phyloP scores from a whole-genome alignment of 352 stramenopile genomes.

The Pythium utonaiense region DNA sequence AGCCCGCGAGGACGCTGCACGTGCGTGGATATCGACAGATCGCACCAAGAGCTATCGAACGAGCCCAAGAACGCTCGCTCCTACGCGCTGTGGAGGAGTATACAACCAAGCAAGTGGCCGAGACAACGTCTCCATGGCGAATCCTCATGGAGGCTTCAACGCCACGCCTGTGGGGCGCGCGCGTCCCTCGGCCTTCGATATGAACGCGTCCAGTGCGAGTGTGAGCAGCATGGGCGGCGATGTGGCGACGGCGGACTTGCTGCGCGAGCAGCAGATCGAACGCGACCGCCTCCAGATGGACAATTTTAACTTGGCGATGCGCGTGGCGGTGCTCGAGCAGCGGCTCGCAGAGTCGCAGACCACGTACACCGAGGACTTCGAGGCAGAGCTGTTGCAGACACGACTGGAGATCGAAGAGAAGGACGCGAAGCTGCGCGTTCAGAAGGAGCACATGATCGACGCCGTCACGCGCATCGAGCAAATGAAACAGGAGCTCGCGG shows the following conservation, averaged over 20 bases:
- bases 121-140: constrained; percentile 9
- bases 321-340: constrained; percentile 64
- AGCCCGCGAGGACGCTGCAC: background rate
- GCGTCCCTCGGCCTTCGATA: constrained; percentile 10
- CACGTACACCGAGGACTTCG: constrained; percentile 55
- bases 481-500: constrained; percentile 34
- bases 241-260: constrained; percentile 20
- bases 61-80: constrained; percentile 1
- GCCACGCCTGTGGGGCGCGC: constrained; percentile 8
- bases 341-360: constrained; percentile 43
- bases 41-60: background rate
- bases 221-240: constrained; percentile 8
- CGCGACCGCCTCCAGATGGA: constrained; percentile 62
- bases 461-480: constrained; percentile 56
- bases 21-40: background rate
- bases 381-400: constrained; percentile 56
- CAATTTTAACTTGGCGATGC: constrained; percentile 72
- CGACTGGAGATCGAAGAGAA: constrained; percentile 44
- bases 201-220: constrained; percentile 16
- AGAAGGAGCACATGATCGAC: constrained; percentile 29
- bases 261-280: constrained; percentile 55
- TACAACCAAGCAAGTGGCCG: background rate
- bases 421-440: constrained; percentile 18
- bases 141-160: constrained; percentile 1
- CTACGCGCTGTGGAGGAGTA: background rate